Evolutionary conservation across 2,329 filamentous ascomycete species (phyloP), one percentile per base, ranked within the genome.

Genomic region (Thyridium curvatum): DNA sequence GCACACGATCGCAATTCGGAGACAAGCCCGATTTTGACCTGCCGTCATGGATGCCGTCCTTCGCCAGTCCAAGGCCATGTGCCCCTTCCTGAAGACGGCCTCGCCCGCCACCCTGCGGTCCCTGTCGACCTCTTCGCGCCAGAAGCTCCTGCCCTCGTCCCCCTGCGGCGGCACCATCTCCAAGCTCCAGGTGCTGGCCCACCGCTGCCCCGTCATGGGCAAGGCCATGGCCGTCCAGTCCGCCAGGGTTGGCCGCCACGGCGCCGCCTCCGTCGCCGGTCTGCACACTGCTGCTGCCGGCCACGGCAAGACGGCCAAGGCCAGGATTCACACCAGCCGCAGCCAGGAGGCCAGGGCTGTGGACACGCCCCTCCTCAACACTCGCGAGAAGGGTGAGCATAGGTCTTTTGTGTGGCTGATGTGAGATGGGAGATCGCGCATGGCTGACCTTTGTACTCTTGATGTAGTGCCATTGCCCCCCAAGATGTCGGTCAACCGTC

Each of bases 131-230:
- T 75, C 85, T 39, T 80, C 70, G 68, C 64, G 80, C 67, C 21
- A 26, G 21, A 26, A 26, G 21, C 21, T 26, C 21, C 21, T 26
- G 21, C 58, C 77, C 67, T 53, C 75, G 46, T 85, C 84, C 39
- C 84, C 82, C 41, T 86, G 89, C 55, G 91, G 90, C 50, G 88
- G 90, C 55, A 88, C 87, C 65, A 95, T 97, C 80, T 95, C 89
- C 57, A 97, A 95, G 69, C 77, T 98, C 55, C 93, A 97, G 72
- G 80, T 93, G 51, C 81, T 94, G 57, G 93, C 88, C 55, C 84
- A 89, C 59, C 88, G 91, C 63, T 98, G 93, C 77, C 93, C 93
- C 42, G 84, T 98, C 64, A 98, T 98, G 93, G 91, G 90, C 64
- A 94, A 96, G 75, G 93, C 93, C 32, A 79, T 98, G 61, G 86